Conservation (phyloP, 495 filamentous ascomycete species). For the Xylaria intraflava region DNA sequence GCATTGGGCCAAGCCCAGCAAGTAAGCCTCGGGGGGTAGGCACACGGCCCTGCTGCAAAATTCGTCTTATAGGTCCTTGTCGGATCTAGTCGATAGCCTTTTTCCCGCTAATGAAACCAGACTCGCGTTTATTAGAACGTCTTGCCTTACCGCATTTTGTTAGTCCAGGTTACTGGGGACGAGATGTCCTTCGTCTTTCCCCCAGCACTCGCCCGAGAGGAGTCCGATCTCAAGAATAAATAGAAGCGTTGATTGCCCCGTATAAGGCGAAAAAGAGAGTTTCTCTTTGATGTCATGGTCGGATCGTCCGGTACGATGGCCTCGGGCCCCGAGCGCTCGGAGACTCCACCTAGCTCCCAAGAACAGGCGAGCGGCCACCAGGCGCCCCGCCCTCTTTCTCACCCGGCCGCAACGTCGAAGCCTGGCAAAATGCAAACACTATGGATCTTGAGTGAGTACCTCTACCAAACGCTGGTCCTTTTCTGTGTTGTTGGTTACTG, state of each 20-base stretch:
- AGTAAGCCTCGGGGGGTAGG: constrained; percentile 6
- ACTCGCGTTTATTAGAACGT: constrained; percentile 6
- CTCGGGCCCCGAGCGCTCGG: constrained; percentile 5
- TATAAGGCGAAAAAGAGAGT: constrained; percentile 5
- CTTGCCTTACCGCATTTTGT: not conserved
- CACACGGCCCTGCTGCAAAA: constrained; percentile 4
- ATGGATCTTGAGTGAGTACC: constrained; percentile 13
- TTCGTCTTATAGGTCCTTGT: constrained; percentile 6
- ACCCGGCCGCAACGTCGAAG: constrained; percentile 5
- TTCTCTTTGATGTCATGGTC: constrained; percentile 10
- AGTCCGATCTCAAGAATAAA: not conserved
- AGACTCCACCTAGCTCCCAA: constrained; percentile 4
- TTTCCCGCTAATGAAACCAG: constrained; percentile 3
- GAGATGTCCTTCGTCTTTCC: constrained; percentile 5
- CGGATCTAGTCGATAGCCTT: constrained; percentile 11
- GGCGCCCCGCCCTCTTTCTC: constrained; percentile 5
- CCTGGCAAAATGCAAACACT: constrained; percentile 9
- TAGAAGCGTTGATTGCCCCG: not conserved
- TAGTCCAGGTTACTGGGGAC: constrained; percentile 2
- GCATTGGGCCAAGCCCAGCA: constrained; percentile 7
- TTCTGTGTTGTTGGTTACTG: not conserved
- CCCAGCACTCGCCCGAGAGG: constrained; percentile 1
- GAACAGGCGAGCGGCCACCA: constrained; percentile 8
- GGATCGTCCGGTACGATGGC: constrained; percentile 5
- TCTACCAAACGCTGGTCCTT: not conserved